These are phyloP conservation scores for Gnaphalium uliginosum DNA, from an alignment of 129 eudicot species.

Conservation along the genomic window DNA sequence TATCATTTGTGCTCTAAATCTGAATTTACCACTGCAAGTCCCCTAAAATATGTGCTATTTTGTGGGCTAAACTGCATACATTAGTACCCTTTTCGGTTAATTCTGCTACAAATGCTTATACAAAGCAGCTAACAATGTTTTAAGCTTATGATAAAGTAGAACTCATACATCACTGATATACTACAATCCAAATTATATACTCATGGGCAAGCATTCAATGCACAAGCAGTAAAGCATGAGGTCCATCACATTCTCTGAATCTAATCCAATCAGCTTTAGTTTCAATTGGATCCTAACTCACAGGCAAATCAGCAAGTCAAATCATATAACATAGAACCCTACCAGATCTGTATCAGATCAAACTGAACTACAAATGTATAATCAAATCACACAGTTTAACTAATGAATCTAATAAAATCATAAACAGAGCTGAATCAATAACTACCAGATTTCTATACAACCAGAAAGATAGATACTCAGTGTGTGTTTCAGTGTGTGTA, in stretches of 20 bases:
- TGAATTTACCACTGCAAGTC: background rate
- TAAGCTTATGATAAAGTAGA: background rate
- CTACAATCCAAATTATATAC: background rate
- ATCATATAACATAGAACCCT: background rate
- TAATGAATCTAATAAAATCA: constrained; percentile 17
- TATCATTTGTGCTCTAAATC: background rate
- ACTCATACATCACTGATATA: background rate
- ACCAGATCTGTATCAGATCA: constrained; percentile 27
- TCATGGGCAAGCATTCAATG: constrained; percentile 5
- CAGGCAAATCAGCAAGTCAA: background rate
- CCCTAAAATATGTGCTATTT: no score
- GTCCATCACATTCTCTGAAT: constrained; percentile 17
- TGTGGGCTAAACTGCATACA: constrained; percentile 8
- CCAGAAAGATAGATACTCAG: background rate
- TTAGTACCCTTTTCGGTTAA: background rate
- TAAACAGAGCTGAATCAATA: constrained; percentile 3
- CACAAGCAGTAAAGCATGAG: constrained; percentile 21
- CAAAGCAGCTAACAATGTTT: background rate
- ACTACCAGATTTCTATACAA: background rate
- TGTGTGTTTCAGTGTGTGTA: background rate
- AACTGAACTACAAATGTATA: background rate
- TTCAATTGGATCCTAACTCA: constrained; percentile 25
- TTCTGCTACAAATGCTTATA: background rate
- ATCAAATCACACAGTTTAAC: background rate
- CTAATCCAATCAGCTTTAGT: background rate